Conservation (phyloP, 371 early-diverging fungal species). For the Mucor lusitanicus region DNA sequence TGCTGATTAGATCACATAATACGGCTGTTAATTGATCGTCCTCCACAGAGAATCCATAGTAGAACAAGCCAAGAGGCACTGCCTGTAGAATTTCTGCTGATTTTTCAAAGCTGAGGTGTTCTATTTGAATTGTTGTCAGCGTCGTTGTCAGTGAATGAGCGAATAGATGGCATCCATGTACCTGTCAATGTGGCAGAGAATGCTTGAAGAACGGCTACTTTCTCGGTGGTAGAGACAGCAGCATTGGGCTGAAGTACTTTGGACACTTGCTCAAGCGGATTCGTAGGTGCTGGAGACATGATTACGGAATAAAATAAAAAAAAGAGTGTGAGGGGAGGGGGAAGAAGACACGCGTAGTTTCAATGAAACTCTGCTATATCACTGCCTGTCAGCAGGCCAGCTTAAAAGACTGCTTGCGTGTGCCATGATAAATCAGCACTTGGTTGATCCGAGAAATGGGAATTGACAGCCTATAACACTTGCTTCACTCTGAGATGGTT, state of each 20-base stretch:
- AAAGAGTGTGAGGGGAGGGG: not conserved
- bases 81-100: slow-evolving; percentile 25
- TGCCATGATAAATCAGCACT: not conserved
- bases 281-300: slow-evolving; percentile 26
- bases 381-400: not conserved
- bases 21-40: slow-evolving; percentile 25
- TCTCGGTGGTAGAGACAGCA: slow-evolving; percentile 22
- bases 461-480: not conserved
- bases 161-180: slow-evolving; percentile 1
- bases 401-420: not conserved
- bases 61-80: slow-evolving; percentile 32
- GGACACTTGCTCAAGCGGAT: slow-evolving; percentile 29
- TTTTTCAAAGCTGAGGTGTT: slow-evolving; percentile 21
- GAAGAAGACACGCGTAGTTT: not conserved
- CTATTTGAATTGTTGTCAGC: not conserved
- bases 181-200: slow-evolving; percentile 35
- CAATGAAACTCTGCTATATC: not conserved
- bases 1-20: slow-evolving; percentile 33
- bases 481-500: not conserved
- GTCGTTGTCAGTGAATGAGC: not conserved
- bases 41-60: slow-evolving; percentile 27
- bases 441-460: no score
- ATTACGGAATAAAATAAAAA: not conserved
- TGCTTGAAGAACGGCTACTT: slow-evolving; percentile 27
- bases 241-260: slow-evolving; percentile 25